Evolutionary conservation across 441 rosid species (phyloP), one percentile per base, ranked within the genome.

Genomic region (Viola pubescens): DNA sequence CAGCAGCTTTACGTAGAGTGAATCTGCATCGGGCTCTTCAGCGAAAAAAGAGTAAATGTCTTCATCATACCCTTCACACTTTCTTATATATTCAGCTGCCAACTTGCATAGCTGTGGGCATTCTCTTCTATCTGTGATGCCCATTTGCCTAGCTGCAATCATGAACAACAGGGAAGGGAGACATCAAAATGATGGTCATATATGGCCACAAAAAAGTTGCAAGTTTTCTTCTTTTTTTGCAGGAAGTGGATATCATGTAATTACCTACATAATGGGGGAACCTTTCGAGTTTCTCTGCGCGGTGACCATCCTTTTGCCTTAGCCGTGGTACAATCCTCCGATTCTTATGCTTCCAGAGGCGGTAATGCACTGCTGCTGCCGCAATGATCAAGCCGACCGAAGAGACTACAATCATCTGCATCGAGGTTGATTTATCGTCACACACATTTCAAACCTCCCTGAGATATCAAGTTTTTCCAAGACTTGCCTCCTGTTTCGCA

Each of bases 251-350:
- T 58, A 60, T 46, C 10, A 46, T 55, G 5, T 14, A 60, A 59
- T 81, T 84, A 88, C 99, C 97, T 64, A 90, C 97, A 80, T 94
- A 94, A 67, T 90, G 95, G 40, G 96, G 74, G 80, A 94, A 94
- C 74, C 96, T 76, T 64, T 90, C 99, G n/a, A 94, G 81, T 83
- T 86, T 90, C 56, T 79, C 82, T 56, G 34, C 72, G 3, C 72
- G 81, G 63, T 88, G 84, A 0, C 74, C 73, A 38, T 75, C 74
- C 4, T 81, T 66, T 4, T 70, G 63, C 66, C 79, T 78, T 12
- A 83, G 62, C 52, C 82, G 86, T 3, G 96, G 97, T 44, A 83
- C 75, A 77, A 78, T 76, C 85, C 77, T 94, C 43, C 82, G 79
- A 73, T 85, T 71, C 68, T 78, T 83, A 44, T 62, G 74, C 71